These are phyloP conservation scores for Aureobasidium sp. DNA, from an alignment of 2,329 filamentous ascomycete species.

Conservation along the genomic window DNA sequence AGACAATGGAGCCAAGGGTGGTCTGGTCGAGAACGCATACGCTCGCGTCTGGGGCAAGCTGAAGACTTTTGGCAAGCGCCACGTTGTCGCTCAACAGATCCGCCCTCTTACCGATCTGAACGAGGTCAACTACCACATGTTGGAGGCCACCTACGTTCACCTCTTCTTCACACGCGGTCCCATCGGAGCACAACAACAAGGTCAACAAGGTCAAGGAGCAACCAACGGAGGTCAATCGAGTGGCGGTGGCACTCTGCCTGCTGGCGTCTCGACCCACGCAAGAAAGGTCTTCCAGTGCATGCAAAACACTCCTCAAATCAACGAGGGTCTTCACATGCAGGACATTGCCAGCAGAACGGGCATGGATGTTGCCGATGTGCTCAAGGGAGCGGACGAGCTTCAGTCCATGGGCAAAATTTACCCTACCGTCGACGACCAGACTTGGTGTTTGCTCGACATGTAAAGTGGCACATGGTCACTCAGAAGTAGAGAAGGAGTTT, in stretches of 20 bases:
- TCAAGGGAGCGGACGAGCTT: constrained; percentile 75
- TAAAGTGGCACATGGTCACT: constrained; percentile 27
- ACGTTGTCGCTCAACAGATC: constrained; percentile 74
- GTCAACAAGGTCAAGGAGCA: constrained; percentile 25
- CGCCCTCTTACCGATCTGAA: constrained; percentile 78
- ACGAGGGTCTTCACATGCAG: constrained; percentile 78
- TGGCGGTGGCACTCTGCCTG: constrained; percentile 30
- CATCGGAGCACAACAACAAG: constrained; percentile 29
- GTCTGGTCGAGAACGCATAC: constrained; percentile 67
- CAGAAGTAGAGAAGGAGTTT: not conserved
- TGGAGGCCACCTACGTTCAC: constrained; percentile 86
- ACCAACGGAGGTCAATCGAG: constrained; percentile 30
- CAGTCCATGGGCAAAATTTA: constrained; percentile 69
- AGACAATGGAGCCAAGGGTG: constrained; percentile 35
- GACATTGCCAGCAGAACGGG: constrained; percentile 61
- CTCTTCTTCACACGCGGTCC: constrained; percentile 72
- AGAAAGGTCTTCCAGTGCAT: constrained; percentile 67
- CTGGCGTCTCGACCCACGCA: constrained; percentile 50
- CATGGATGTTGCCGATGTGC: constrained; percentile 63
- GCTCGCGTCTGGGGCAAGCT: constrained; percentile 80
- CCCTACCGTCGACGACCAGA: constrained; percentile 87
- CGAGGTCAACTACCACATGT: constrained; percentile 85
- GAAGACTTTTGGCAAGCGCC: constrained; percentile 75
- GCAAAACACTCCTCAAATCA: constrained; percentile 59
- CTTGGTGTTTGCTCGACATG: constrained; percentile 77